Base-by-base conservation (phyloP, 2,329 filamentous ascomycete genomes). In the Sclerotiophoma versabilis region DNA sequence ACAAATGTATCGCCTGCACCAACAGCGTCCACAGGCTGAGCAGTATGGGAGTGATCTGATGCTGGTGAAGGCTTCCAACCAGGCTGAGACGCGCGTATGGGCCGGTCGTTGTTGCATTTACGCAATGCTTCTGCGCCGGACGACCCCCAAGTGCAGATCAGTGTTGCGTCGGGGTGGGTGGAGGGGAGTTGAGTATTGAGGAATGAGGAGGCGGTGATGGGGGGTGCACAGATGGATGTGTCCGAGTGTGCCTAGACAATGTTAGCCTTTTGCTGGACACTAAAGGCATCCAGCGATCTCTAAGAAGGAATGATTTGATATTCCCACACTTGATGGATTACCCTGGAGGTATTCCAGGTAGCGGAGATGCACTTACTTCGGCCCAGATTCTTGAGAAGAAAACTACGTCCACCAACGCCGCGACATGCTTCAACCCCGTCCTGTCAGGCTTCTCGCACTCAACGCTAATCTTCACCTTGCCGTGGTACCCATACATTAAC, bases 1-100 rank as follows among this genome's bases (percentile, higher is more conserved):
- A 89, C 84, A 66, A 92, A 92, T 0, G 89, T 91, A 68, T 92
- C 89, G 61, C 89, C 89, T 36, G 89, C 89, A 49, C 89, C 89
- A 57, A 91, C 83, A 5, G 87, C 82, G 70, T 88, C 90, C 69
- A 69, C 63, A 23, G 48, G 47, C n/a, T 17, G n/a, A n/a, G 14
- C 7, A 5, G 17, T 12, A 60, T n/a, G 20, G 14, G 9, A 44
- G 17, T 20, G 26, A 8, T 39, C 11, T 26, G 15, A 9, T 17
- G 22, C 5, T 23, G 33, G 20, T 7, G 32, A 10, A 5, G 42
- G 49, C 26, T 46, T 39, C 59, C 60, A 63, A 6, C 50, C 62
- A 4, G 53, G 19, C 6, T 62, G 60, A 30, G 49, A 38, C 9
- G 51, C 70, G 50, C 54, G 63, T 22, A 45, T 20, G 0, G 37